These are phyloP conservation scores for Escovopsis sp. DNA, from an alignment of 2,329 filamentous ascomycete genomes.

Conservation along the genomic window DNA sequence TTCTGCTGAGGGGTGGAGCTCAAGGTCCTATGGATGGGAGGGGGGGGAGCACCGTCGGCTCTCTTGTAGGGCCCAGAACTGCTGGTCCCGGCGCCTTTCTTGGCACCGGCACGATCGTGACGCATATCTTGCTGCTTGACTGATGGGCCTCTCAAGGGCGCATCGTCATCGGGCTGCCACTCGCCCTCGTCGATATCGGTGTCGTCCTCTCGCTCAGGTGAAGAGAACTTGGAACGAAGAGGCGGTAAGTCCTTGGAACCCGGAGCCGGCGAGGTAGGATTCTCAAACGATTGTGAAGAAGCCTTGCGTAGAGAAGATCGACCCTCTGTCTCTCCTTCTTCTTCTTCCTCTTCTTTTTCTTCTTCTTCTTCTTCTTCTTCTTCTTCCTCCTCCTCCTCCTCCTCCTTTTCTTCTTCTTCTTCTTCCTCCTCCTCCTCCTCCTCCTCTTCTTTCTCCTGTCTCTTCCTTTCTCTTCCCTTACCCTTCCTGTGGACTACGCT, in stretches of 20 bases:
- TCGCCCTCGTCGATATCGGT: slow-evolving; percentile 12
- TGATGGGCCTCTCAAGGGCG: slow-evolving; percentile 11
- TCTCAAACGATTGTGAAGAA: neutral
- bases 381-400: neutral
- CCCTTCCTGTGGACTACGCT: slow-evolving; percentile 10
- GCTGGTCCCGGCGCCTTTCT: slow-evolving; percentile 16
- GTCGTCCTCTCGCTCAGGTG: slow-evolving; percentile 10
- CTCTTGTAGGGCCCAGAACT: slow-evolving; percentile 22
- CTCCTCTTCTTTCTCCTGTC: neutral
- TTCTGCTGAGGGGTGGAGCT: slow-evolving; percentile 22
- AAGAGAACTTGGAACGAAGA: slow-evolving; percentile 6
- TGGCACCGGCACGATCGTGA: slow-evolving; percentile 21
- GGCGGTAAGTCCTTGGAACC: slow-evolving; percentile 9
- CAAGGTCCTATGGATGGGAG: slow-evolving; percentile 36
- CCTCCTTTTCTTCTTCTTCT: slow-evolving; percentile 16
- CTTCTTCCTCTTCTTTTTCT: too few species aligned
- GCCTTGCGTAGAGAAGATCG: neutral
- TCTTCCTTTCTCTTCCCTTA: too few species aligned
- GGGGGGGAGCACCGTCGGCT: slow-evolving; percentile 38
- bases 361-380: too few species aligned
- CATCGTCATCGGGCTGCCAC: neutral
- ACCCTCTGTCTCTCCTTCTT: neutral
- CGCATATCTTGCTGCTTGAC: slow-evolving; percentile 22
- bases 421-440: slow-evolving; percentile 20
- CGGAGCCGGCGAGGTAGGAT: neutral